Evolutionary conservation across 495 filamentous ascomycete species (phyloP).

Genomic region (Penicillium coffeae): DNA sequence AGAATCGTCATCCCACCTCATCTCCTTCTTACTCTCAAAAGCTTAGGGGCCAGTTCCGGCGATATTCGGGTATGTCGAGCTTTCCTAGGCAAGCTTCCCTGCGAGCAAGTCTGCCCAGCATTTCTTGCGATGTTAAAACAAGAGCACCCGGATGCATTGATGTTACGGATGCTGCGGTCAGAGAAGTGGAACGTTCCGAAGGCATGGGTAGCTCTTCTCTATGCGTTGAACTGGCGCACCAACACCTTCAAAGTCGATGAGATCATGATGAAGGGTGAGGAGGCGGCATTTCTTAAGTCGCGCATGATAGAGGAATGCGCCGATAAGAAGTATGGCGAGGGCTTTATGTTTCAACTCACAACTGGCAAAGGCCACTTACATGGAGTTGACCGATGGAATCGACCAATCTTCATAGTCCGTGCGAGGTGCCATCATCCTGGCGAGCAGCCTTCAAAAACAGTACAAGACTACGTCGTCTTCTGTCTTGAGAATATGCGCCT

Average conservation of each 20-base stretch:
- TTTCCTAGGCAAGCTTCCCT: conserved; percentile 40
- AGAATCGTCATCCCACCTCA: conserved; percentile 16
- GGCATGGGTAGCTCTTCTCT: conserved; percentile 82
- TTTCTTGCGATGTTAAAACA: conserved; percentile 87
- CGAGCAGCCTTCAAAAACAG: conserved; percentile 70
- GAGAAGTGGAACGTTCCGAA: conserved; percentile 91
- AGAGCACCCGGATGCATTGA: conserved; percentile 82
- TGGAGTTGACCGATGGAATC: conserved; percentile 71
- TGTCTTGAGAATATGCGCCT: conserved; percentile 82
- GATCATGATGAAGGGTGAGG: conserved; percentile 74
- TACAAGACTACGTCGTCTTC: conserved; percentile 85
- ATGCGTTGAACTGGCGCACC: conserved; percentile 81
- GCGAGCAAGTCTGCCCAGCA: conserved; percentile 66
- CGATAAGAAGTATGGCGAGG: conserved; percentile 60
- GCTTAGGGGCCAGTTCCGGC: conserved; percentile 11
- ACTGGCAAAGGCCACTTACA: conserved; percentile 92
- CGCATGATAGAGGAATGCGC: conserved; percentile 45
- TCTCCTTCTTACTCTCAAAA: conserved; percentile 16
- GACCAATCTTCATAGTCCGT: conserved; percentile 78
- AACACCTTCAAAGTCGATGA: conserved; percentile 76
- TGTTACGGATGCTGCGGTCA: conserved; percentile 86
- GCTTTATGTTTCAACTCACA: conserved; percentile 74
- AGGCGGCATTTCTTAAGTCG: conserved; percentile 53
- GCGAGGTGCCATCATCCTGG: conserved; percentile 72
- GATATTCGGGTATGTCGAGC: conserved; percentile 26